These are phyloP conservation scores for Macadamia tetraphylla DNA, from an alignment of 164 flowering plant species.

Conservation along the genomic window DNA sequence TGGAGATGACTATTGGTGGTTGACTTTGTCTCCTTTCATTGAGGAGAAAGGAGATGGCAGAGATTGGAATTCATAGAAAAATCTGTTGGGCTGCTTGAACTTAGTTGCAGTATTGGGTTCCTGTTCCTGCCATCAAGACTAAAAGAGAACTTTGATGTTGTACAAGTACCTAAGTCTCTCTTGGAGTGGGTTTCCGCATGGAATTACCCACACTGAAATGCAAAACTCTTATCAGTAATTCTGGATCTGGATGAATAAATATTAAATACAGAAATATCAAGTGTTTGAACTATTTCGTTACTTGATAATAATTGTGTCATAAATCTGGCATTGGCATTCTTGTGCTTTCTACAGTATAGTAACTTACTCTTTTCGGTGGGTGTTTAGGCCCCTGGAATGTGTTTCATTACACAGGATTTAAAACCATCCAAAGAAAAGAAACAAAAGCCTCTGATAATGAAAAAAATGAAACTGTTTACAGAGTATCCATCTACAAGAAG, in stretches of 20 bases:
- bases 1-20: background rate
- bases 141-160: conserved; percentile 1
- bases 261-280: background rate
- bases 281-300: no score
- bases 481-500: no score
- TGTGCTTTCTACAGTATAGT: background rate
- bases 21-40: background rate
- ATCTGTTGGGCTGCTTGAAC: conserved; percentile 2
- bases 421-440: background rate
- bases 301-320: background rate
- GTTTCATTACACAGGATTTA: background rate
- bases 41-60: background rate
- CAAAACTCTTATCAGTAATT: background rate
- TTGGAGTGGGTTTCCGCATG: conserved; percentile 2
- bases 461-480: background rate
- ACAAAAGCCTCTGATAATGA: background rate
- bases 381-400: no score
- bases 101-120: conserved; percentile 2
- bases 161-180: no score
- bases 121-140: conserved; percentile 6
- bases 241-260: background rate
- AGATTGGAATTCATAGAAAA: conserved; percentile 3
- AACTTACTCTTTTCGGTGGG: no score
- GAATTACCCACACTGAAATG: background rate
- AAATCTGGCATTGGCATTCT: background rate